These are phyloP conservation scores for Austroboletus niveus DNA, from an alignment of 1,284 basidiomycete genomes.

Conservation along the genomic window DNA sequence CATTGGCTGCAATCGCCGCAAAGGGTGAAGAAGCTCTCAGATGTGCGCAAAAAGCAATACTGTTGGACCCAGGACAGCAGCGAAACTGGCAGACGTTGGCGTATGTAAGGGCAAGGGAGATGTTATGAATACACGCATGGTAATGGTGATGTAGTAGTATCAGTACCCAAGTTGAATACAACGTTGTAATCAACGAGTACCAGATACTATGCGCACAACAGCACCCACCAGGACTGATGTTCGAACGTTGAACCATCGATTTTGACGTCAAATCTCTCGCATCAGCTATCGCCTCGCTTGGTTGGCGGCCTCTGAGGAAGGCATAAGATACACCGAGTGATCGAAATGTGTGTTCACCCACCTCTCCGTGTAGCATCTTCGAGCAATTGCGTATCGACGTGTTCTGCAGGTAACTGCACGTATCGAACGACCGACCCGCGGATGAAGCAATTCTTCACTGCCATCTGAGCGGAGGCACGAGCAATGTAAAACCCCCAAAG, in stretches of 20 bases:
- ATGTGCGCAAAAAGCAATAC: constrained; percentile 63
- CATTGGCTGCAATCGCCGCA: constrained; percentile 43
- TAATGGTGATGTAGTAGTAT: not conserved
- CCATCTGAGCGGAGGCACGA: constrained; percentile 64
- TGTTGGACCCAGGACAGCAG: constrained; percentile 62
- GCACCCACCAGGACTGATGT: too few relatives aligned
- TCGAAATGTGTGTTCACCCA: constrained; percentile 35
- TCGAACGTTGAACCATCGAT: not conserved
- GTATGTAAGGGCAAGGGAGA: constrained; percentile 41
- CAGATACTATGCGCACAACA: too few relatives aligned
- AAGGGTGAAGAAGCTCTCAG: constrained; percentile 35
- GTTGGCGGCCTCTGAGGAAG: constrained; percentile 47
- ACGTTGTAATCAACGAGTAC: too few relatives aligned
- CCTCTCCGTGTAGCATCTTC: constrained; percentile 98
- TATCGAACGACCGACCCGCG: constrained; percentile 98
- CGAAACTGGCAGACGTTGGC: constrained; percentile 61
- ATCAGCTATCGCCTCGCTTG: constrained; percentile 51
- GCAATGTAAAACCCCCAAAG: not conserved
- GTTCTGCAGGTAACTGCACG: constrained; percentile 89
- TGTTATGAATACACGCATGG: constrained; percentile 19
- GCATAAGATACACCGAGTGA: constrained; percentile 6
- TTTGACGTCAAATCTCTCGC: not conserved
- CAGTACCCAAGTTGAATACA: too few relatives aligned
- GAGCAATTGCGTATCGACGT: constrained; percentile 93
- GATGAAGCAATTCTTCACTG: constrained; percentile 99